These are phyloP conservation scores for Ochromonas danica DNA, from an alignment of 108 stramenopile species.

Conservation along the genomic window DNA sequence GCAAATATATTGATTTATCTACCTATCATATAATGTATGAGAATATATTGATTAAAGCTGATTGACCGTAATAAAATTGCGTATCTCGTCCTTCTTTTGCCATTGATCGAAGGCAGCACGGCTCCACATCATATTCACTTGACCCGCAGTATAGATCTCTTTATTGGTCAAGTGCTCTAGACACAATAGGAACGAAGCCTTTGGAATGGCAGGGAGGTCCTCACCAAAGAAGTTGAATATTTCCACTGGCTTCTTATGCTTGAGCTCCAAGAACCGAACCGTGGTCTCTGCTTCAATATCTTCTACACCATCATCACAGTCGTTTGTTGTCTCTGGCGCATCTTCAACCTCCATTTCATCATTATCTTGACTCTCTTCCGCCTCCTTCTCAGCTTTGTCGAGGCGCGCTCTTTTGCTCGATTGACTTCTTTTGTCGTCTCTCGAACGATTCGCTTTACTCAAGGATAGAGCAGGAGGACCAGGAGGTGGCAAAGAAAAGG, in stretches of 20 bases:
- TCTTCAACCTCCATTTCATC: neutral
- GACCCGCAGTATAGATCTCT: neutral
- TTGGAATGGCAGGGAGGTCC: neutral
- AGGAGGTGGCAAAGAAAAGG: too few relatives aligned
- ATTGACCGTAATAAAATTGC: too few relatives aligned
- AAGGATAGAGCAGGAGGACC: too few relatives aligned
- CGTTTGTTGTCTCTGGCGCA: neutral
- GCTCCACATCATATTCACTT: conserved; percentile 14
- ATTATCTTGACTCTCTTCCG: neutral
- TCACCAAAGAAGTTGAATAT: conserved; percentile 26
- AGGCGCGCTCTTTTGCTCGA: neutral
- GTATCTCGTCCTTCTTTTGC: too few relatives aligned
- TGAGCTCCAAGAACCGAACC: neutral
- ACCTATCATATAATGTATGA: neutral
- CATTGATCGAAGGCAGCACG: neutral
- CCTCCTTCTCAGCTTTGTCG: neutral
- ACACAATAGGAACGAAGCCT: neutral
- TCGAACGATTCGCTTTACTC: too few relatives aligned
- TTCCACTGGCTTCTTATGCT: neutral
- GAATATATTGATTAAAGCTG: neutral
- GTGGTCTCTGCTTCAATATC: neutral
- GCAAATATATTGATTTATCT: too few relatives aligned
- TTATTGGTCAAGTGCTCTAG: neutral
- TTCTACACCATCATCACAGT: neutral
- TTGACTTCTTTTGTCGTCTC: too few relatives aligned